Evolutionary conservation across 805 yeast genomes (phyloP), one percentile per base, ranked within the genome.

Genomic region (Danielia reshetovae): DNA sequence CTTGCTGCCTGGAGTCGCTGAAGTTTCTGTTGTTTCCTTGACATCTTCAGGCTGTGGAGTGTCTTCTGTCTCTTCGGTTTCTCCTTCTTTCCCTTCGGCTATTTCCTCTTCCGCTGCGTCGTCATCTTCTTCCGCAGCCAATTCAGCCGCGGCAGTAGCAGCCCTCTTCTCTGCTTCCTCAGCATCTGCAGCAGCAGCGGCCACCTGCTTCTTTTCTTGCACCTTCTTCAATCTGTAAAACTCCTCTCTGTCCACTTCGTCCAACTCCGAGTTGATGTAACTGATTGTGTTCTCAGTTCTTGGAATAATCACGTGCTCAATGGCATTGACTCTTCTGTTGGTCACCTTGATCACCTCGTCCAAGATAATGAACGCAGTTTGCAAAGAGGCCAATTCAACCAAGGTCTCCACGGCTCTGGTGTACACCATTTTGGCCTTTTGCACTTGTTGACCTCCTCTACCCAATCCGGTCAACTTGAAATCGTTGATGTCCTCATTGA

Each of bases 311-410:
- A 90, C 97, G 56, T 90, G 97, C 68, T 90, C 98, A 62, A 90
- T 90, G 43, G 98, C 97, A 60, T 90, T 90, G 54, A 90, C 98
- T 74, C 98, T 85, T 70, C 98, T 79, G 65, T 90, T 90, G 35
- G 98, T 90, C 41, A 93, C 96, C 62, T 93, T 93, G 61, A 90
- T 93, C 39, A 90, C 98, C 62, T 90, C 98, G 65, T 93, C 98
- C 53, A 90, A 75, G 48, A 90, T 90, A 36, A 93, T 87, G 59
- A 90, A 90, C 2, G 97, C 97, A 5, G 97, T 90, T 60, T 90
- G 98, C 54, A 93, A 70, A 9, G 97, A 87, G 0, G 98, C 98
- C 48, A 90, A 73, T 57, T 88, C 97, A 21, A 90, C 97, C 44
- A 90, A 73, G 0, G 97, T 88, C 63, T 93, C 97, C n/a, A 93